Evolutionary conservation across 2,329 filamentous ascomycete species (phyloP), one percentile per base, ranked within the genome.

Genomic region (Remersonia thermophila): DNA sequence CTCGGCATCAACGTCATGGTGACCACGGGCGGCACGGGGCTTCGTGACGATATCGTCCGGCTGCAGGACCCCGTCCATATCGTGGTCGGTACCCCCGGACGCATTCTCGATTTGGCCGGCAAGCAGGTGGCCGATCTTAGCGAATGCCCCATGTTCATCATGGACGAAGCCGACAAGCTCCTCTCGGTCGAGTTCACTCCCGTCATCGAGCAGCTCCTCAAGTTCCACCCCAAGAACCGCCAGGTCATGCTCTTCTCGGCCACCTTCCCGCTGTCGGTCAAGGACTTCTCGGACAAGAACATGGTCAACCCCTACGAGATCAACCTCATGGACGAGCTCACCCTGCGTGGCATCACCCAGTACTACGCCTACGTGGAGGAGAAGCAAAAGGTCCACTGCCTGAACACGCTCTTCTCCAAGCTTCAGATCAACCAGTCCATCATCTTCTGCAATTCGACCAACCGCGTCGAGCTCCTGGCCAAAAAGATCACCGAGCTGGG

Each of bases 341-440:
- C 91, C 10, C 78, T 98, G 23, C 83, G 91, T 40, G 91, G 91
- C 67, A 96, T 98, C 55, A 98, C 91, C 0, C 91, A 98, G 57
- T 98, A 96, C 66, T 98, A 98, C 55, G 91, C 91, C 29, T 98
- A 96, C 50, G 93, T 98, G 35, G 91, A 98, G 61, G 91, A 98
- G 65, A 95, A 95, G 66, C 85, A 95, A 58, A 98, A 98, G 65
- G 91, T 98, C 14, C 93, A 98, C 65, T 98, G 91, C 59, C 66
- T 98, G 47, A 98, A 98, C 67, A 98, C 91, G 1, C 79, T 98
- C 45, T 98, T 98, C 69, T 95, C 87, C 50, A 94, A 95, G 63
- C 77, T 98, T 12, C 89, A 98, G 62, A 98, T 98, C 66, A 98
- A 98, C 65, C 91, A 98, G 67, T 98, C 93, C 44, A 98, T 98